These are phyloP conservation scores for Pugionium cornutum DNA, from an alignment of 345 rosid genomes.

Conservation along the genomic window DNA sequence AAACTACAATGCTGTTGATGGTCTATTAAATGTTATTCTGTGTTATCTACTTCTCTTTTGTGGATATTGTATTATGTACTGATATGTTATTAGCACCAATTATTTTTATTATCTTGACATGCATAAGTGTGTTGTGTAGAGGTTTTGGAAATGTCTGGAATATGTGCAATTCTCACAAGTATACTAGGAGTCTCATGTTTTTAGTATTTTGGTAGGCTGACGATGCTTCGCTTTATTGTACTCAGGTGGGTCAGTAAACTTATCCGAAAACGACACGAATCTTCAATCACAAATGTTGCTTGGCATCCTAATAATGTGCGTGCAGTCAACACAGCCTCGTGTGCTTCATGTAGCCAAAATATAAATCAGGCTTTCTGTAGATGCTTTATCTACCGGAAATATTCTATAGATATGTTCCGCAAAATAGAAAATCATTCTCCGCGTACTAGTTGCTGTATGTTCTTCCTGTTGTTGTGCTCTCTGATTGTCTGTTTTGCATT, in stretches of 20 bases:
- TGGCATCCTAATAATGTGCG: conserved; percentile 99
- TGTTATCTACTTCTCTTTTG: conserved; percentile 5
- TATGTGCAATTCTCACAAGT: background rate
- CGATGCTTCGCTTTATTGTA: conserved; percentile 32
- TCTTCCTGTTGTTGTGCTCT: background rate
- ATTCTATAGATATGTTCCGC: background rate
- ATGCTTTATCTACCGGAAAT: conserved; percentile 9
- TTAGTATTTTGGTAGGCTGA: conserved; percentile 17
- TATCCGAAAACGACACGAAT: conserved; percentile 83
- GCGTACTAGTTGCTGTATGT: background rate
- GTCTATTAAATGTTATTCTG: conserved; percentile 2
- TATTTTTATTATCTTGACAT: background rate
- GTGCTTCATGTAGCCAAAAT: conserved; percentile 2
- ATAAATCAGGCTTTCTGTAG: background rate
- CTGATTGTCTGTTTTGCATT: conserved; percentile 32
- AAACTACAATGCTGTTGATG: background rate
- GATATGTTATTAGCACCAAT: background rate
- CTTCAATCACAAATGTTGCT: conserved; percentile 92
- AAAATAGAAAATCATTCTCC: background rate
- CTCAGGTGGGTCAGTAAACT: conserved; percentile 99
- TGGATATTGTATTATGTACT: conserved; percentile 4
- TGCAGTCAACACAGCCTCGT: conserved; percentile 22
- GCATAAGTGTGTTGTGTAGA: conserved; percentile 4
- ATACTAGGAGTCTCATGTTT: background rate
- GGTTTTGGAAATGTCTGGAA: conserved; percentile 13